A percentile compares a stretch with the other conserved stretches of the same genome.
phyloP scores from a whole-genome alignment of 1,284 basidiomycete genomes.

The Ceratobasidium papillatum region DNA sequence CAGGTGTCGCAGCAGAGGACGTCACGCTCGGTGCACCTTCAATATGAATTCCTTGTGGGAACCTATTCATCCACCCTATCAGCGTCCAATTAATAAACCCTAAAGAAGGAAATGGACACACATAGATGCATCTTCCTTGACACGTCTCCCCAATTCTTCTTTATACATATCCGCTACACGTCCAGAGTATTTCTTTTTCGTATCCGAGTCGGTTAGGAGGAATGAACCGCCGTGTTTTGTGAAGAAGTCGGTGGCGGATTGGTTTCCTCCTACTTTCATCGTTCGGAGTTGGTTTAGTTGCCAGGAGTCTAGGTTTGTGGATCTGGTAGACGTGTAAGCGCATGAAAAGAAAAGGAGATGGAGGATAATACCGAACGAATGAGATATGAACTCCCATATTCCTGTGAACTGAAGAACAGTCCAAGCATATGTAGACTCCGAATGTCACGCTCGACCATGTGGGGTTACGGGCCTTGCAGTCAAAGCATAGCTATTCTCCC shows the following conservation, averaged over 20 bases:
- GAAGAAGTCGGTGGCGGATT: conserved; percentile 90
- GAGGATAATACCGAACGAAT: conserved; percentile 80
- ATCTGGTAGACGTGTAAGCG: conserved; percentile 61
- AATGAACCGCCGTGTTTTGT: conserved; percentile 81
- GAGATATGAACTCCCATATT: conserved; percentile 99
- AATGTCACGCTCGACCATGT: conserved; percentile 98
- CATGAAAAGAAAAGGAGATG: conserved; percentile 9
- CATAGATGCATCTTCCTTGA: conserved; percentile 80
- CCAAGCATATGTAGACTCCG: conserved; percentile 97
- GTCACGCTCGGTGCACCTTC: conserved; percentile 72
- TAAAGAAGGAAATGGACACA: conserved; percentile 53
- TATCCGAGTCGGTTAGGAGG: conserved; percentile 77
- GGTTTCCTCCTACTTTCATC: conserved; percentile 97
- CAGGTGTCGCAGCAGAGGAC: conserved; percentile 51
- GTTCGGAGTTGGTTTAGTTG: conserved; percentile 88
- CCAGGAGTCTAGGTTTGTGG: conserved; percentile 97
- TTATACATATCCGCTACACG: conserved; percentile 88
- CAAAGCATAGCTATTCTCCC: conserved; percentile 83
- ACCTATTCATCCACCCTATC: conserved; percentile 60
- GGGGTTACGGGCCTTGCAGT: conserved; percentile 95
- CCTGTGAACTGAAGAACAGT: conserved; percentile 94
- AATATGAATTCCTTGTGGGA: conserved; percentile 77
- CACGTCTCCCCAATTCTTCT: conserved; percentile 86
- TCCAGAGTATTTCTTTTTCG: conserved; percentile 90
- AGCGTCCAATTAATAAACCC: background rate